A percentile compares a stretch with the other conserved stretches of the same genome.
phyloP scores from a whole-genome alignment of 345 rosid species.

The Hypericum perforatum region DNA sequence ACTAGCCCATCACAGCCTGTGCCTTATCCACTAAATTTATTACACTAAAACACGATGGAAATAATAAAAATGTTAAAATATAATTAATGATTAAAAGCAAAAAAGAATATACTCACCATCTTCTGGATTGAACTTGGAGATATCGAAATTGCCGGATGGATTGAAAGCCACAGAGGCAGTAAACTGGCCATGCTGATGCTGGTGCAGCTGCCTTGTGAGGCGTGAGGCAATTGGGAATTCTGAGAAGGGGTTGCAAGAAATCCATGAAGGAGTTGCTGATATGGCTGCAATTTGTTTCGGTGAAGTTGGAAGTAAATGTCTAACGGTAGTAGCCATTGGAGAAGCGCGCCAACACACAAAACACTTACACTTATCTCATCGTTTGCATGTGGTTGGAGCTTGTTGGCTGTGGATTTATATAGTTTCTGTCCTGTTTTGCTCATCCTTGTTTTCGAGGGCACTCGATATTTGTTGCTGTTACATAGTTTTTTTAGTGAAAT shows the following conservation, averaged over 20 bases:
- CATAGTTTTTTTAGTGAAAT: too few relatives aligned
- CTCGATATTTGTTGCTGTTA: too few relatives aligned
- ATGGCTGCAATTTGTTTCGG: conserved; percentile 6
- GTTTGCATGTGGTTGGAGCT: too few relatives aligned
- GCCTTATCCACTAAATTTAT: too few relatives aligned
- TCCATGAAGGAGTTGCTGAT: conserved; percentile 19
- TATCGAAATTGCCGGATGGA: conserved; percentile 76
- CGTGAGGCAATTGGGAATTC: background rate
- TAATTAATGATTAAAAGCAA: background rate
- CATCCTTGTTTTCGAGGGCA: too few relatives aligned
- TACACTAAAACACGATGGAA: background rate
- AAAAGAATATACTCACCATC: conserved; percentile 29
- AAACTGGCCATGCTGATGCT: conserved; percentile 18
- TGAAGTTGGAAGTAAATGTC: conserved; percentile 25
- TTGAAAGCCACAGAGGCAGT: conserved; percentile 63
- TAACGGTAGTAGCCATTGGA: conserved; percentile 29
- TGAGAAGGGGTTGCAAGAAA: conserved; percentile 28
- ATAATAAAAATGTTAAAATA: background rate
- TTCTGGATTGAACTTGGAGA: conserved; percentile 39
- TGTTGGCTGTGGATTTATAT: too few relatives aligned
- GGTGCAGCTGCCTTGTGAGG: background rate
- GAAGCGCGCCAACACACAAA: background rate
- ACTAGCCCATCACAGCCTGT: too few relatives aligned
- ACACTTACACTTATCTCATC: too few relatives aligned
- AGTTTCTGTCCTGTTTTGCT: too few relatives aligned